Evolutionary conservation across 495 filamentous ascomycete genomes (phyloP).

Genomic region (Cercophora samala): DNA sequence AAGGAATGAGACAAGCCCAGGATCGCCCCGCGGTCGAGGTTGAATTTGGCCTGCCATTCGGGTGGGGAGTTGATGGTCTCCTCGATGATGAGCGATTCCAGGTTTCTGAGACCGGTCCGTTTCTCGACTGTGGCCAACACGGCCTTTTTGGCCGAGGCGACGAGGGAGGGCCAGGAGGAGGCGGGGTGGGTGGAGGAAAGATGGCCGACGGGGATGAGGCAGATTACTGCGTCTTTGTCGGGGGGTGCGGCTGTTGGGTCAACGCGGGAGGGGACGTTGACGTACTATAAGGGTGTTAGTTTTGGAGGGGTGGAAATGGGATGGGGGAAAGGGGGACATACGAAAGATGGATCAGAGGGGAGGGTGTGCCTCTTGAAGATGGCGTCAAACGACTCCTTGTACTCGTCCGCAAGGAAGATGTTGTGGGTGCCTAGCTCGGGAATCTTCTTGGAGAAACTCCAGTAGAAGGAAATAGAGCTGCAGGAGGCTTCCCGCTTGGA

Average conservation of each 20-base stretch:
- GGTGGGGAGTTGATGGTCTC: constrained; percentile 60
- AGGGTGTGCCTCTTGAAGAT: constrained; percentile 66
- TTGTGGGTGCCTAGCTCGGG: constrained; percentile 65
- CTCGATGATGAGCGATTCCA: constrained; percentile 48
- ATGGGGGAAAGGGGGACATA: neutral
- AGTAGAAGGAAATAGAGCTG: constrained; percentile 72
- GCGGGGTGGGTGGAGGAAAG: constrained; percentile 45
- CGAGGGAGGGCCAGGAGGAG: constrained; percentile 54
- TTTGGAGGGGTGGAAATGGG: neutral
- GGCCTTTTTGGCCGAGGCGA: constrained; percentile 48
- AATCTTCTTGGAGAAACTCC: constrained; percentile 55
- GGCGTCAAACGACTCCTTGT: constrained; percentile 63
- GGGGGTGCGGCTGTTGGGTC: constrained; percentile 62
- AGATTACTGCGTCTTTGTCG: constrained; percentile 59
- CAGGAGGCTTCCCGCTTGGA: constrained; percentile 53
- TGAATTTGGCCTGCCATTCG: constrained; percentile 61
- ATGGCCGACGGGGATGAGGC: constrained; percentile 66
- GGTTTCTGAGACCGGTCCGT: constrained; percentile 48
- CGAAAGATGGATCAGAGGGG: constrained; percentile 61
- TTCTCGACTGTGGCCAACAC: constrained; percentile 54
- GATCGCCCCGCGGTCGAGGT: constrained; percentile 68
- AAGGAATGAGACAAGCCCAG: constrained; percentile 65
- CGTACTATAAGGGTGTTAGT: constrained; percentile 40
- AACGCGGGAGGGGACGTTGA: constrained; percentile 65
- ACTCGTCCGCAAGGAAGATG: constrained; percentile 69